These are phyloP conservation scores for Rhododendron henanense DNA, from an alignment of 148 eudicot genomes.

Conservation along the genomic window DNA sequence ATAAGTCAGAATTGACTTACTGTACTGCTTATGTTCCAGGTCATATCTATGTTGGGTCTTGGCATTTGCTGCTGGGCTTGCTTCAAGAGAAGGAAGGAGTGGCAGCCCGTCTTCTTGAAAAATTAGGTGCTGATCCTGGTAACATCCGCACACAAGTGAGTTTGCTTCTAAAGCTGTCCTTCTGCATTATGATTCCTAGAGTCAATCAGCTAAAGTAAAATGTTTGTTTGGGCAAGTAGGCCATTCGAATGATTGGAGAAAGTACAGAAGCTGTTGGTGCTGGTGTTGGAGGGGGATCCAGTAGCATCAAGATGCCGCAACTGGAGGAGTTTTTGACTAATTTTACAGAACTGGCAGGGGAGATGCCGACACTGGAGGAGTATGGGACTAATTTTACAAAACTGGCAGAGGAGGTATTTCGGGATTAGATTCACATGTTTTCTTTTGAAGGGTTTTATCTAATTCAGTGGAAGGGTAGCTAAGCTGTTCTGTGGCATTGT, in stretches of 20 bases:
- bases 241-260: constrained; percentile 91
- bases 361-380: constrained; percentile 98
- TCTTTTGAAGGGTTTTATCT: background rate
- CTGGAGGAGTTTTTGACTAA: constrained; percentile 31
- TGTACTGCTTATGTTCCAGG: constrained; percentile 22
- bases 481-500: constrained; percentile 15
- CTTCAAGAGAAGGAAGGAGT: constrained; percentile 98
- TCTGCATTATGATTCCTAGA: background rate
- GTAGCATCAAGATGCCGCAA: constrained; percentile 39
- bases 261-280: constrained; percentile 83
- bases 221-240: constrained; percentile 39
- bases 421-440: background rate
- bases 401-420: constrained; percentile 81
- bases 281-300: constrained; percentile 77
- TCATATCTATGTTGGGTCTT: constrained; percentile 80
- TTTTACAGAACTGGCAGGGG: constrained; percentile 86
- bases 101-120: constrained; percentile 90
- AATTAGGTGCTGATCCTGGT: constrained; percentile 84
- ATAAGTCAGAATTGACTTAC: background rate
- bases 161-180: background rate
- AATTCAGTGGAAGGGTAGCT: background rate
- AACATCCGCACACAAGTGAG: constrained; percentile 84
- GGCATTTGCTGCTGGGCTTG: constrained; percentile 89
- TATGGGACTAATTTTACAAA: constrained; percentile 93
- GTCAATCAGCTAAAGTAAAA: background rate